These are phyloP conservation scores for Mycena pura DNA, from an alignment of 768 basidiomycete species.

Conservation along the genomic window DNA sequence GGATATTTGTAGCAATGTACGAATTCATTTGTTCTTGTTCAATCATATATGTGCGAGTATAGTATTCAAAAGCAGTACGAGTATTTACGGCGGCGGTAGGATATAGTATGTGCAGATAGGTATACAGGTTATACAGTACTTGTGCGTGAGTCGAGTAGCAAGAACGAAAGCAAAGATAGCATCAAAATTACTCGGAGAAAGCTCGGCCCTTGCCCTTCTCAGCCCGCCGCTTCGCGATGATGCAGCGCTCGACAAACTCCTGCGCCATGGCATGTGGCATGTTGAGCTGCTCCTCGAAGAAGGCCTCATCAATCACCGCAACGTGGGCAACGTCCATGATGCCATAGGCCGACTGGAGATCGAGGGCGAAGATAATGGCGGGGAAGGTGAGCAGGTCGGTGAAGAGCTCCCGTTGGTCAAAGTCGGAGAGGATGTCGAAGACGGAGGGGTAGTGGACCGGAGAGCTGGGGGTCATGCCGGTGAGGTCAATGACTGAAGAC, in stretches of 20 bases:
- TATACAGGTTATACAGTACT: too few species aligned
- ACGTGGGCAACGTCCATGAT: neutral
- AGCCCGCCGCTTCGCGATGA: neutral
- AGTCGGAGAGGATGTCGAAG: neutral
- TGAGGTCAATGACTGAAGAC: too few species aligned
- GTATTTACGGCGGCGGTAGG: too few species aligned
- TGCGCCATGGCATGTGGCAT: neutral
- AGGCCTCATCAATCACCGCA: neutral
- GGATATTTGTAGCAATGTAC: conserved; percentile 27
- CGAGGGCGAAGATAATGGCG: neutral
- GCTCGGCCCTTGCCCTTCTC: too few species aligned
- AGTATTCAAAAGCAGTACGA: too few species aligned
- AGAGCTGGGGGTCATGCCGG: too few species aligned
- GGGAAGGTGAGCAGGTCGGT: neutral
- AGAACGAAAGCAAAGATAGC: too few species aligned
- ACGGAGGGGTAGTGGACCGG: neutral
- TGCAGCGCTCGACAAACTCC: neutral
- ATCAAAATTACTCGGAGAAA: too few species aligned
- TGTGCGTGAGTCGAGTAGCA: too few species aligned
- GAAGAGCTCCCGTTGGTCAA: neutral
- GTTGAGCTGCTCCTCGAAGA: neutral
- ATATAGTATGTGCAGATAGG: too few species aligned
- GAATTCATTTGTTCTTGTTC: too few species aligned
- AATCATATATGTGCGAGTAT: too few species aligned
- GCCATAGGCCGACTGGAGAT: neutral